Base-by-base conservation (phyloP, 306 rosid genomes). In the Macrotyloma uniflorum region DNA sequence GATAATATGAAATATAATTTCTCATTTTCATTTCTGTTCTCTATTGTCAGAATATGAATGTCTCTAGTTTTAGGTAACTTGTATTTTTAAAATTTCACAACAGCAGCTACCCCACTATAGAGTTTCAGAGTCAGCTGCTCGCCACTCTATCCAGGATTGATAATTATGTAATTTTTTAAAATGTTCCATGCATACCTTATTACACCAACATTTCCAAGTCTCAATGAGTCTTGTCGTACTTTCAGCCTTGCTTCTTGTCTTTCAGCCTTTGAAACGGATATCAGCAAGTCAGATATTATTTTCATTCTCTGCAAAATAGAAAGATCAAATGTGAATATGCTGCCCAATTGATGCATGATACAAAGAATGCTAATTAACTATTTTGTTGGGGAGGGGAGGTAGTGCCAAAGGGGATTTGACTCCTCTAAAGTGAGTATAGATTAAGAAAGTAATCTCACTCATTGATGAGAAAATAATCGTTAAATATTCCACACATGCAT, bases 171-270 rank as follows among this genome's bases (percentile, higher is more conserved):
- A 16, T 16, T 74, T 67, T 51, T 45, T 24, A 46, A 16, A 62
- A 69, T 40, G 62, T 28, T 77, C 73, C 46, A 18, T 35, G 23
- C 51, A 73, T 87, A 93, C 99, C 98, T 93, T 77, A 91, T 89
- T 67, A 96, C 92, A 79, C 99, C 99, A 81, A 96, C 98, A 83
- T 93, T 96, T 74, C 99, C 99, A 22, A 96, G 96, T 83, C 99
- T 90, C 87, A 96, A 82, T 22, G 99, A 93, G 79, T 96, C 99
- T 75, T 96, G 99, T 20, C 98, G 90, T 42, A 96, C 97, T 87
- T 96, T 96, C 85, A 96, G 75, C 85, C 99, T 93, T 64, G 99
- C 97, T 83, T 93, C 99, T 82, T 93, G 98, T 82, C 98, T 93
- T 87, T 96, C 96, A 51, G 98, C 89, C 75, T 96, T 93, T 46